phyloP scores from a whole-genome alignment of 2,329 filamentous ascomycete genomes.

The Rasamsonia emersonii region DNA sequence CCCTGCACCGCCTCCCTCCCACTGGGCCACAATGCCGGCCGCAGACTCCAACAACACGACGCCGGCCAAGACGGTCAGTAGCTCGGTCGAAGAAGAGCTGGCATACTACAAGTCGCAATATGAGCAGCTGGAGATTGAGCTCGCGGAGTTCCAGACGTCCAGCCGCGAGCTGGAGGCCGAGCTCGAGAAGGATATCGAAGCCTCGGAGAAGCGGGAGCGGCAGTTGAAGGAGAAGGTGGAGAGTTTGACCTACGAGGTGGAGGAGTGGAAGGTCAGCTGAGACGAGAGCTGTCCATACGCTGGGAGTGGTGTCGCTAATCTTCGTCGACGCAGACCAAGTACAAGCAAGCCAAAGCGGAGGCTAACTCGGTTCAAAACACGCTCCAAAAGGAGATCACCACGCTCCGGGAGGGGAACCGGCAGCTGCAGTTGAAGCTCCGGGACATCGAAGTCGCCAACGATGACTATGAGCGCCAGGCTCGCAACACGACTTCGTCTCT shows the following conservation, averaged over 20 bases:
- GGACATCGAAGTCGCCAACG: conserved; percentile 95
- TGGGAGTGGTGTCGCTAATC: conserved; percentile 2
- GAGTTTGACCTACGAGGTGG: conserved; percentile 74
- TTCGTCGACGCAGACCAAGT: conserved; percentile 62
- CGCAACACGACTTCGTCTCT: conserved; percentile 91
- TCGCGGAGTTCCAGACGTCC: conserved; percentile 87
- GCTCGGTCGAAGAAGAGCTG: conserved; percentile 61
- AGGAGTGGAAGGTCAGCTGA: conserved; percentile 86
- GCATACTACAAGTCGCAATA: conserved; percentile 96
- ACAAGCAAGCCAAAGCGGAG: conserved; percentile 88
- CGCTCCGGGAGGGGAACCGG: conserved; percentile 73
- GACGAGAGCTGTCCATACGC: not conserved
- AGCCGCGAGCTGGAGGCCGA: conserved; percentile 91
- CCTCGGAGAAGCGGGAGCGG: conserved; percentile 86
- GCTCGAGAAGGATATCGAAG: conserved; percentile 91
- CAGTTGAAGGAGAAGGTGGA: conserved; percentile 81
- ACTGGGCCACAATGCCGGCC: conserved; percentile 27
- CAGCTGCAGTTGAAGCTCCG: conserved; percentile 74
- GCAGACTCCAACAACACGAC: conserved; percentile 30
- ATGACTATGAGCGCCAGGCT: conserved; percentile 95
- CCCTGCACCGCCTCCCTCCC: conserved; percentile 6
- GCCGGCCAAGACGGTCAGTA: conserved; percentile 26
- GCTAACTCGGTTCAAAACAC: conserved; percentile 73
- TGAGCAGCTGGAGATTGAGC: conserved; percentile 80
- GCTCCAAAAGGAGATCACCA: conserved; percentile 93